Percentiles rank a stretch among this genome's conserved stretches.
phyloP scores from a whole-genome alignment of 257 asterid genomes.

The Orobanche coerulescens region DNA sequence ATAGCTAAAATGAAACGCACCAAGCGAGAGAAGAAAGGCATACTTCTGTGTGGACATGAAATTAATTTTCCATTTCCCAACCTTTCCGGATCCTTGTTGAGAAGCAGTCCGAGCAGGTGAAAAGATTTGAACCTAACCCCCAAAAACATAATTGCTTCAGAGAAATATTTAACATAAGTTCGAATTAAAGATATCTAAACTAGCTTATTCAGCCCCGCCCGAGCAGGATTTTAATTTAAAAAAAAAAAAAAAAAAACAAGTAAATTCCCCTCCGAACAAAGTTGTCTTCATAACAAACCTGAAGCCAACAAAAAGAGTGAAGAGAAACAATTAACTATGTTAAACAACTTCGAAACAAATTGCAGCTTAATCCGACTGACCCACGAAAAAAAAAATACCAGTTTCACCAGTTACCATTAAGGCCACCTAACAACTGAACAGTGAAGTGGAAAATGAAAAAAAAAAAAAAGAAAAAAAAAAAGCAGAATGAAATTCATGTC shows the following conservation, averaged over 20 bases:
- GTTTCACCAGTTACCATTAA: background rate
- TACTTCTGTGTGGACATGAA: constrained; percentile 91
- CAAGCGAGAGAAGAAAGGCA: constrained; percentile 23
- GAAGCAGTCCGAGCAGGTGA: constrained; percentile 97
- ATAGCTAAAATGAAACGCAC: constrained; percentile 10
- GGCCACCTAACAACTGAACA: background rate
- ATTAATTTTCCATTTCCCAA: constrained; percentile 93
- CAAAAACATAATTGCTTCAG: constrained; percentile 8
- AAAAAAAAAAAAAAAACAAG: too few relatives aligned
- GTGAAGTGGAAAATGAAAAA: background rate
- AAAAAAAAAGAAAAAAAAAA: background rate
- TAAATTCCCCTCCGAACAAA: too few relatives aligned
- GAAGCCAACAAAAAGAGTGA: background rate
- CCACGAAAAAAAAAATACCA: background rate
- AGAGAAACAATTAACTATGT: background rate
- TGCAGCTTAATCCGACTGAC: background rate
- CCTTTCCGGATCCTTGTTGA: constrained; percentile 97
- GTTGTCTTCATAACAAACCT: background rate
- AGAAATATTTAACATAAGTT: background rate
- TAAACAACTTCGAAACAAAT: background rate
- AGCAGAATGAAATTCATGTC: background rate
- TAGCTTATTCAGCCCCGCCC: constrained; percentile 9
- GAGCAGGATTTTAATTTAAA: too few relatives aligned
- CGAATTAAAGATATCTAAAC: background rate
- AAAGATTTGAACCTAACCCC: constrained; percentile 60